Evolutionary conservation across 2,329 filamentous ascomycete species (phyloP), one percentile per base, ranked within the genome.

Genomic region (Calonectria pseudoreteaudii): DNA sequence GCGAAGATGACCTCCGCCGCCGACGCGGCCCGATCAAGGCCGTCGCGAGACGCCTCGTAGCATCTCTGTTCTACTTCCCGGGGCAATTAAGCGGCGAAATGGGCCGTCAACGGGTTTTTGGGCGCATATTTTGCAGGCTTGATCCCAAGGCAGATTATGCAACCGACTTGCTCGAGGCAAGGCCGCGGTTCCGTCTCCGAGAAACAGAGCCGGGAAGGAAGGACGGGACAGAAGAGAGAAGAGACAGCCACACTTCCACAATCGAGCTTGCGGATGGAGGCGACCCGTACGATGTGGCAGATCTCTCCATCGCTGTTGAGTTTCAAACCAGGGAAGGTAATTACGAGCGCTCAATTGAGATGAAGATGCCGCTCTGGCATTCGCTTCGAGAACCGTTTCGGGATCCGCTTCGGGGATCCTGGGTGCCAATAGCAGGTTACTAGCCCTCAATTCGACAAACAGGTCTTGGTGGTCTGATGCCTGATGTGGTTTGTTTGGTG

Each of bases 41-140:
- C 14, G 71, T 76, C 11, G 47, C 75, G 1, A 76, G 23, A 3
- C 68, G 71, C 2, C 73, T 76, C 6, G 8, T 70, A 0, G 66
- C 68, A 8, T 67, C 71, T 2, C 1, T 76, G 1, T 76, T 75
- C 36, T 76, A 74, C 60, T 76, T 64, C 26, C 26, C 34, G 4
- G 18, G 36, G 2, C 18, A 62, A 1, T 47, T 56, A n/a, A 26
- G 18, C 7, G 58, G 44, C 1, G 6, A 28, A 14, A 65, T 70
- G 47, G n/a, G 20, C 1, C 31, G 9, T 2, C 30, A 26, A 10
- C 23, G 9, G 5, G n/a, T 53, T 3, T 31, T 11, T 3, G 68
- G 58, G 4, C 38, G 34, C 23, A 70, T 70, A 36, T 70, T 44
- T 49, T 70, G 58, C 20, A 60, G 58, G 3, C 34, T 65, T 23